phyloP scores from a whole-genome alignment of 176 grass and related monocot species.

The Phoenix roebelenii region DNA sequence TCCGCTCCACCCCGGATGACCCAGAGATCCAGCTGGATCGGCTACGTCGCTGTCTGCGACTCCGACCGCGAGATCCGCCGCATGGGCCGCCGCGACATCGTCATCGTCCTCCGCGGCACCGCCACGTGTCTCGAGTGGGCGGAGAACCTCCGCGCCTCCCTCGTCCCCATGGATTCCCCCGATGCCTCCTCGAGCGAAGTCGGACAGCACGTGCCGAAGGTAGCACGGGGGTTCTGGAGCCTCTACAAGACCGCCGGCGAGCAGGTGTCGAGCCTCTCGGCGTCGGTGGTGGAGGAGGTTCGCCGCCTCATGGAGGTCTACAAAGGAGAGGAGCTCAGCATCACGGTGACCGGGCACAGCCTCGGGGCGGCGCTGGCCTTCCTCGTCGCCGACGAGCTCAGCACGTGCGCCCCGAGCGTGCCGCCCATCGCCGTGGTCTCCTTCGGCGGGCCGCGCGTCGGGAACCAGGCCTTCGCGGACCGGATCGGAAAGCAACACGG shows the following conservation, averaged over 20 bases:
- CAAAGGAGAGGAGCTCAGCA: conserved; percentile 64
- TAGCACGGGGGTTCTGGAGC: conserved; percentile 55
- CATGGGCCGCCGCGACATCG: conserved; percentile 73
- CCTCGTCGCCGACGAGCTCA: conserved; percentile 66
- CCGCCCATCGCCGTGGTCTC: conserved; percentile 55
- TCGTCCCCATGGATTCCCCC: conserved; percentile 24
- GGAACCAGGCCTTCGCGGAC: conserved; percentile 46
- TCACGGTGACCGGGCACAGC: conserved; percentile 69
- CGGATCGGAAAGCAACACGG: conserved; percentile 10
- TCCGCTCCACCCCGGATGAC: conserved; percentile 22
- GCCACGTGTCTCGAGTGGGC: conserved; percentile 70
- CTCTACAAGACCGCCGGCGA: conserved; percentile 57
- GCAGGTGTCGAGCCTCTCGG: conserved; percentile 39
- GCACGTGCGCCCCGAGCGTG: conserved; percentile 18
- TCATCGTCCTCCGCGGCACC: conserved; percentile 64
- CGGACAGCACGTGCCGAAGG: conserved; percentile 26
- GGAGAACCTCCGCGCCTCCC: conserved; percentile 55
- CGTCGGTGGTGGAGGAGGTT: conserved; percentile 40
- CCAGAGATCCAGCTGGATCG: conserved; percentile 56
- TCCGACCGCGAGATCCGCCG: conserved; percentile 44
- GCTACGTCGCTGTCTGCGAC: conserved; percentile 67
- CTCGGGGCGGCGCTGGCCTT: conserved; percentile 55
- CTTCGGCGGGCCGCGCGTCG: conserved; percentile 53
- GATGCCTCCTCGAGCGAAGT: not conserved
- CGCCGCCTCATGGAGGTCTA: conserved; percentile 33